Base-by-base conservation (phyloP, 2,329 filamentous ascomycete genomes). In the Didymella sp. region DNA sequence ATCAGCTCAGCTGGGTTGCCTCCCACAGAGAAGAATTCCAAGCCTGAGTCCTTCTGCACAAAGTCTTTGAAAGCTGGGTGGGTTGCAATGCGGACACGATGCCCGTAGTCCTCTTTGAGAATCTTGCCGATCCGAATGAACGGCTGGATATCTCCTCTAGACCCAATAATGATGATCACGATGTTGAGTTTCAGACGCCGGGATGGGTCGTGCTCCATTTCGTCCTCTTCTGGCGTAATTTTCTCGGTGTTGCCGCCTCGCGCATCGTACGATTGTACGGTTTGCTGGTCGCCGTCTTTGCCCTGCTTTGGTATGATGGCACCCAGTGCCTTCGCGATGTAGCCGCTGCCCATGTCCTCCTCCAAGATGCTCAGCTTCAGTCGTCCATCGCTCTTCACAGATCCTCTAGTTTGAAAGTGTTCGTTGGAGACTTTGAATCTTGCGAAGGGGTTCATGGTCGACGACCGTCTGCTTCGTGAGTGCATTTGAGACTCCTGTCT, bases 151-250 rank as follows among this genome's bases (percentile, higher is more conserved):
- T 95, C 91, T 31, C 91, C 91, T 45, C 91, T 82, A 2, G 87
- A 90, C 2, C 91, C 91, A 64, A 94, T 92, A 6, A 94, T 89
- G 84, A 92, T 92, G 66, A 94, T 88, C 25, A 92, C 89, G 50
- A 95, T 89, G 72, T 92, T 93, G 43, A 95, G 78, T 9, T 73
- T 79, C 1, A 87, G 82, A n/a, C 76, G 65, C 24, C 60, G 63
- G 15, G 61, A 60, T 3, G 64, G 65, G 43, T 75, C 61, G 25
- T 68, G 53, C 52, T 75, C 71, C 73, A 75, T 75, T 3, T 68
- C 63, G 35, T 75, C 73, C 11, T 73, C 67, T 38, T 75, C 68
- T 6, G 71, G 67, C 3, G 65, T 51, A n/a, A 72, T 71, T 55
- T 73, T 72, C 35, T 48, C 48, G 4, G 47, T 28, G 15, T 66